Conservation (phyloP, 371 early-diverging fungal genomes). For the Mortierella sp. region DNA sequence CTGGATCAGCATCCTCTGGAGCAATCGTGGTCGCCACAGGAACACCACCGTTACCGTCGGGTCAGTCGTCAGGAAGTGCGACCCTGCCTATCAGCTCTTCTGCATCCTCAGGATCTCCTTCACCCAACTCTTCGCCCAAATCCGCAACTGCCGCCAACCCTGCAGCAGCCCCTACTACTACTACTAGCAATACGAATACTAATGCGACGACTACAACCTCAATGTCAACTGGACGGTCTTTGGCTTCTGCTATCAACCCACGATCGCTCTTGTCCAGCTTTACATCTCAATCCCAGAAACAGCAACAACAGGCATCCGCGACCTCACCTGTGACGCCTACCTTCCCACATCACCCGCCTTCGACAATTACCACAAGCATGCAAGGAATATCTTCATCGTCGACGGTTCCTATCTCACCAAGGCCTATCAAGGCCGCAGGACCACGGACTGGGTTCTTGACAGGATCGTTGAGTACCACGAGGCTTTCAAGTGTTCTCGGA, state of each 20-base stretch:
- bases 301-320: neutral
- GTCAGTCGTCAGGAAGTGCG: neutral
- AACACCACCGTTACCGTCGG: neutral
- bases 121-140: neutral
- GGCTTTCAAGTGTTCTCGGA: neutral
- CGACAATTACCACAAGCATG: neutral
- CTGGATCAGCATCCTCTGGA: slow-evolving; percentile 9
- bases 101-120: neutral
- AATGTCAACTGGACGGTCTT: slow-evolving; percentile 8
- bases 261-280: slow-evolving; percentile 25
- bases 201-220: neutral
- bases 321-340: neutral
- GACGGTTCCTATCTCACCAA: neutral
- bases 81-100: neutral
- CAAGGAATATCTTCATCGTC: neutral
- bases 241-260: slow-evolving; percentile 26
- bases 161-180: neutral
- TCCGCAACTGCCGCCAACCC: neutral
- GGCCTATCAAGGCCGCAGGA: neutral
- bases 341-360: neutral
- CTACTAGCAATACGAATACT: neutral
- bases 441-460: slow-evolving; percentile 3
- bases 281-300: slow-evolving; percentile 6
- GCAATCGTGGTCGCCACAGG: neutral
- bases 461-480: neutral